A percentile compares a stretch with the other conserved stretches of the same genome.
phyloP scores from a whole-genome alignment of 2,329 filamentous ascomycete genomes.

The Phialophora tarda region DNA sequence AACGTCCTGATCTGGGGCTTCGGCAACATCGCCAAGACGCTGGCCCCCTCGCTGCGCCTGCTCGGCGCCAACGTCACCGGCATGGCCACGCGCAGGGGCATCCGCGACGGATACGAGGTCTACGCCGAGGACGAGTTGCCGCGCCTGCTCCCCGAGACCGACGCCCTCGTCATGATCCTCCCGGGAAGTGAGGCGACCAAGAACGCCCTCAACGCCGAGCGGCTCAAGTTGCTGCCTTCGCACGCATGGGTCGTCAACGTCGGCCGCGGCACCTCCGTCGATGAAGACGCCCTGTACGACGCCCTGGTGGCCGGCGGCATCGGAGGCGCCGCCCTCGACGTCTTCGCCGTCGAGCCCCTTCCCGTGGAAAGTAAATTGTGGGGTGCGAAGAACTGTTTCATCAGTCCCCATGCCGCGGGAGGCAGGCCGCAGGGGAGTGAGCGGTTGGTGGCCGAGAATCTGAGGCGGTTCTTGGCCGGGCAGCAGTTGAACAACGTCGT shows the following conservation, averaged over 20 bases:
- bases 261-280: slow-evolving; percentile 66
- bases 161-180: slow-evolving; percentile 71
- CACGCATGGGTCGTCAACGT: slow-evolving; percentile 48
- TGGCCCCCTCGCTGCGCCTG: slow-evolving; percentile 60
- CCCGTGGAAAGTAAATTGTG: slow-evolving; percentile 69
- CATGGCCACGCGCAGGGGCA: slow-evolving; percentile 62
- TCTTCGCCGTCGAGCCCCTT: slow-evolving; percentile 73
- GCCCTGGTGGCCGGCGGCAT: slow-evolving; percentile 63
- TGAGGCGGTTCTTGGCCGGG: slow-evolving; percentile 64
- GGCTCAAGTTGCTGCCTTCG: slow-evolving; percentile 60
- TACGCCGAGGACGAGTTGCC: slow-evolving; percentile 60
- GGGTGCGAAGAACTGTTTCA: slow-evolving; percentile 39
- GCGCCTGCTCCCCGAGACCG: slow-evolving; percentile 61
- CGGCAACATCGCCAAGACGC: slow-evolving; percentile 68
- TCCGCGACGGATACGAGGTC: slow-evolving; percentile 65
- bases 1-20: slow-evolving; percentile 68
- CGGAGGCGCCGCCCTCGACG: slow-evolving; percentile 70
- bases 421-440: slow-evolving; percentile 64
- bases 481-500: slow-evolving; percentile 65
- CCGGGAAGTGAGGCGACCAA: slow-evolving; percentile 63
- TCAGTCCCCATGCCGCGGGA: slow-evolving; percentile 40
- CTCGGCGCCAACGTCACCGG: slow-evolving; percentile 66
- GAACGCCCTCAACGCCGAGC: slow-evolving; percentile 61
- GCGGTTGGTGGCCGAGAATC: slow-evolving; percentile 64
- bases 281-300: slow-evolving; percentile 66